A percentile compares a stretch with the other conserved stretches of the same genome.
Conservation (phyloP, 2,329 filamentous ascomycete genomes). For the Alternaria ethzedia region DNA sequence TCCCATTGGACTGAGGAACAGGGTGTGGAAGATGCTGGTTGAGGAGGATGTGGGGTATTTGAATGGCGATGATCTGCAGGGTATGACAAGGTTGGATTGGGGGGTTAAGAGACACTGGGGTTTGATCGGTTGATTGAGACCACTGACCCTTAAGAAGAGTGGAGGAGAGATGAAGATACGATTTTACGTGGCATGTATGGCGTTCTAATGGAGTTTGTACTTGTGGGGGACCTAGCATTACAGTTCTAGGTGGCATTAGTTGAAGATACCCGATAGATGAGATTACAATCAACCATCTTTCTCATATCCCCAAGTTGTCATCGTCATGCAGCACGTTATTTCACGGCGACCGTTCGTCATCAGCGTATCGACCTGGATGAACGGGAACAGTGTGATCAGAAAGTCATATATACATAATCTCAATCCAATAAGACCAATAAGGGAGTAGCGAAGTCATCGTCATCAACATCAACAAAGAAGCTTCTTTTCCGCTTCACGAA, state of each 20-base stretch:
- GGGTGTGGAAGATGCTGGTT: constrained; percentile 61
- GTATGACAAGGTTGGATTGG: constrained; percentile 59
- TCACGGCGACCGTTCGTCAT: not conserved
- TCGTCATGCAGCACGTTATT: not conserved
- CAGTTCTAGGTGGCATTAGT: not conserved
- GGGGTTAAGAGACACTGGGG: constrained; percentile 35
- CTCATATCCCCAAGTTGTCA: not conserved
- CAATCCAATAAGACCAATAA: not conserved
- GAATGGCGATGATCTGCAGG: constrained; percentile 64
- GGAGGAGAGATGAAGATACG: not conserved
- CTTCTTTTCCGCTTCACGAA: not conserved
- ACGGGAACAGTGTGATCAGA: not conserved
- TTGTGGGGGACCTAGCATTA: not conserved
- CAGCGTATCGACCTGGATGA: not conserved
- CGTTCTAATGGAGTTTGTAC: not conserved
- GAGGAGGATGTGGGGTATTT: constrained; percentile 63
- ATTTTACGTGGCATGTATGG: not conserved
- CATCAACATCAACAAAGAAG: not conserved
- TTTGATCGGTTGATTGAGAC: constrained; percentile 21
- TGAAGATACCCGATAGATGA: constrained; percentile 3
- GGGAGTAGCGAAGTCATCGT: not conserved
- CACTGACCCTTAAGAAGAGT: not conserved
- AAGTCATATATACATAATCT: constrained; percentile 1
- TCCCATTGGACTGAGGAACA: constrained; percentile 61
- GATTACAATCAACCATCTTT: not conserved